A percentile compares a stretch with the other conserved stretches of the same genome.
These are phyloP conservation scores for Exobasidium cylindrosporum DNA, from an alignment of 1,284 basidiomycete species.

Conservation along the genomic window DNA sequence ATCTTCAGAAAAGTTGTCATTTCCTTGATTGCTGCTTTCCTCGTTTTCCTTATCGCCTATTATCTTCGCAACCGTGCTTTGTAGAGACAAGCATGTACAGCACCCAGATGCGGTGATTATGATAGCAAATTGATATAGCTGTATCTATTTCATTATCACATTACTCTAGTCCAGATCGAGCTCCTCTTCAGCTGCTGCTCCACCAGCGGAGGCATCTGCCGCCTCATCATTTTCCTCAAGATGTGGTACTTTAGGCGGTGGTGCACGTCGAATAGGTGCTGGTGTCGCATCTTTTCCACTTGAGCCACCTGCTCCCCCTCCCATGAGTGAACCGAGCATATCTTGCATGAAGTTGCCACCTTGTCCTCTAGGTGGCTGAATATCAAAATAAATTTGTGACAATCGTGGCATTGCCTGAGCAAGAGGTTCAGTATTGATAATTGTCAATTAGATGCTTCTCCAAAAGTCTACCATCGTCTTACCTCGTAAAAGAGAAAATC, in stretches of 20 bases:
- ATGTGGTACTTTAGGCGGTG: not conserved
- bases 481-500: slow-evolving; percentile 22
- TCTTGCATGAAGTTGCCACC: slow-evolving; percentile 34
- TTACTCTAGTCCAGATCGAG: slow-evolving; percentile 5
- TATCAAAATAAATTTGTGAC: slow-evolving; percentile 28
- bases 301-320: slow-evolving; percentile 9
- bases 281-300: not conserved
- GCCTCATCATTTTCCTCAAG: not conserved
- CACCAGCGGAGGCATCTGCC: not conserved
- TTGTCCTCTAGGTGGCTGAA: slow-evolving; percentile 23
- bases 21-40: not conserved
- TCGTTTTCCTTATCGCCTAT: not conserved
- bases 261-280: not conserved
- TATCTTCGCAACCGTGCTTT: not conserved
- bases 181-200: not conserved
- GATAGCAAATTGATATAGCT: not conserved
- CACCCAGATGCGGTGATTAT: too few relatives aligned
- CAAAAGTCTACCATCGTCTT: not conserved
- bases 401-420: slow-evolving; percentile 25
- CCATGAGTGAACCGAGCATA: slow-evolving; percentile 42
- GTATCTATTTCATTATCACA: not conserved
- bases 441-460: not conserved
- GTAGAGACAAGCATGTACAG: too few relatives aligned
- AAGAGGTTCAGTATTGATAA: not conserved
- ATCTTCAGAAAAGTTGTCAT: not conserved